Evolutionary conservation across 2,329 filamentous ascomycete species (phyloP).

Genomic region (Orbilia oligospora): DNA sequence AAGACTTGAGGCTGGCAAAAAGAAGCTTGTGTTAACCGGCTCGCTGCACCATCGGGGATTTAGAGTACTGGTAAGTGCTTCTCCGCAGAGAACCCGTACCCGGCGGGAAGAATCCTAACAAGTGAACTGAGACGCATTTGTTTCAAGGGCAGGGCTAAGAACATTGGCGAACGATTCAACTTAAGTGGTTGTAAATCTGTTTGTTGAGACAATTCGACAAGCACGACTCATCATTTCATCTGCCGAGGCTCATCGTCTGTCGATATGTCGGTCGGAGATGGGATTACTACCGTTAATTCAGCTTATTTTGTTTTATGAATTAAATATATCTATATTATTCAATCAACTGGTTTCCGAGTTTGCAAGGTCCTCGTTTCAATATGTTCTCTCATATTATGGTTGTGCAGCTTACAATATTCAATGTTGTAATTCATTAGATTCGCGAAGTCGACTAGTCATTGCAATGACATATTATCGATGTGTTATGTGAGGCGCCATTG

Average conservation of each 20-base stretch:
- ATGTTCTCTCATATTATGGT: neutral
- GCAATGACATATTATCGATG: slow-evolving; percentile 22
- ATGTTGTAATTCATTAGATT: slow-evolving; percentile 38
- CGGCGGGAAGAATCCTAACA: slow-evolving; percentile 42
- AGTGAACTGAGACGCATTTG: neutral
- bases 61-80: too few relatives aligned
- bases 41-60: slow-evolving; percentile 7
- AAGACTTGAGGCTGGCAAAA: neutral
- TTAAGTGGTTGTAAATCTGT: neutral
- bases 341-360: neutral
- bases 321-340: neutral
- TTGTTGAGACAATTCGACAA: neutral
- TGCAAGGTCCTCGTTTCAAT: slow-evolving; percentile 18
- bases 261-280: neutral
- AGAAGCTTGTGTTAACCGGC: neutral
- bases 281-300: neutral
- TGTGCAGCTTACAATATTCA: slow-evolving; percentile 36
- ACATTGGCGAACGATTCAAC: neutral
- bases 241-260: neutral
- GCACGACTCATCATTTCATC: too few relatives aligned
- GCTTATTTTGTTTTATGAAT: neutral
- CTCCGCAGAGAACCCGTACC: slow-evolving; percentile 5
- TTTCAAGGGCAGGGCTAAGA: slow-evolving; percentile 31
- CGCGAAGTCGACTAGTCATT: slow-evolving; percentile 25
- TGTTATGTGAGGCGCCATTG: slow-evolving; percentile 5